Base-by-base conservation (phyloP, 495 filamentous ascomycete genomes). In the Viridothelium virens region DNA sequence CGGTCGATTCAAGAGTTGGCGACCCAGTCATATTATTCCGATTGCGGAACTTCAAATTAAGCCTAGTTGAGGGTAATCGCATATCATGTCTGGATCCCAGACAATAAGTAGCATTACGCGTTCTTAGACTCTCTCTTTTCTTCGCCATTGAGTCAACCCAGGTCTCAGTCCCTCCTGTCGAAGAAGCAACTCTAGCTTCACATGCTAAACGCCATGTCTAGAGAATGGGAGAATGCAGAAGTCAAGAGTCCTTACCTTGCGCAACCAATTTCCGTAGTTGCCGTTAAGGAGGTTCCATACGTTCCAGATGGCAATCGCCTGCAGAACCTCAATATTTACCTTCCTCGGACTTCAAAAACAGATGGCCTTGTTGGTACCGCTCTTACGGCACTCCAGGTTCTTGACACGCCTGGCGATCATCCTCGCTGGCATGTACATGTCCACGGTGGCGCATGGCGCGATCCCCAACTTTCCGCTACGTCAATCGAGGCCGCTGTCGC, bases 361-460 rank as follows among this genome's bases (percentile, higher is more conserved):
- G 48, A 1, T 53, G 18, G 48, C 18, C 48, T 53, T 18, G n/a
- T 53, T 53, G 48, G 48, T 25, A 53, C 12, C 48, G 0, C 48
- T 53, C 48, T 53, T 14, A 53, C 48, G 5, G 18, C 48, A 53
- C 48, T 53, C 18, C 48, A 1, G 2, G 1, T 5, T 5, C 48
- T 53, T 1, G 12, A 53, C 5, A 53, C 48, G 18, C 16, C 48
- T 53, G 48, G 48, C 5, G 11, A 25, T 53, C 48, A 53, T 53
- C 48, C 38, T 38, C n/a, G 67, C 62, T 72, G 70, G 70, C 25
- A 70, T 48, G 38, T 72, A 70, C 92, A 85, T 77, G 87, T 96
- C 74, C 92, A 96, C 78, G 91, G 92, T 70, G 92, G 92, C 71
- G 92, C 88, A 71, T 96, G 90, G 89, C 84, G 89, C 66, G 91